Base-by-base conservation (phyloP, 768 basidiomycete genomes). In the Pleurotus sapidus region DNA sequence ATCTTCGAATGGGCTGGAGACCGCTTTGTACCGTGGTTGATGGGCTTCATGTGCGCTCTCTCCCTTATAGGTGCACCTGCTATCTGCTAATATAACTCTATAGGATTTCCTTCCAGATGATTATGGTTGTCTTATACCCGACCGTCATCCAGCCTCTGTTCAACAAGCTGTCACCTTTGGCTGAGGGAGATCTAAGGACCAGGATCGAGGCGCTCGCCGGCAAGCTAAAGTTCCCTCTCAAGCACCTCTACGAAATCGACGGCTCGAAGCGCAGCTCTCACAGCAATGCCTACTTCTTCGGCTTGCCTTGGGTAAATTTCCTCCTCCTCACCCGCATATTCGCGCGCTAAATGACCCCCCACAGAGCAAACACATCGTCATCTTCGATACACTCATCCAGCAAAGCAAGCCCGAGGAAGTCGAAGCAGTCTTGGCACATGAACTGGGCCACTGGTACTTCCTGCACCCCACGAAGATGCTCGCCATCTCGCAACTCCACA, bases 251-350 rank as follows among this genome's bases (percentile, higher is more conserved):
- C 69, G 94, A 97, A 69, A 98, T 98, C 63, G 95, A 98, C 67
- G 97, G 97, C 25, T 94, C 91, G 37, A 97, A 97, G 76, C 86
- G 96, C 48, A 93, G 89, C 72, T 89, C 92, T 2, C 96, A 99
- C 73, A 91, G 88, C 63, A 98, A 98, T 63, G 95, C 95, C n/a
- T 98, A 97, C 76, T 98, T 98, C 79, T 98, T 94, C 62, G 96
- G 96, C 58, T 82, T 98, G 11, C 96, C 95, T 1, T 95, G 94
- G 89, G 93, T 92, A 49, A 42, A 78, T 74, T 6, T 8, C 30
- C 30, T 39, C 27, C 23, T 23, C 12, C 14, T 11, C 15, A 7
- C 38, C 14, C 18, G 17, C 9, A 4, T 12, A 12, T 23, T 45
- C 40, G 24, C 39, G 5, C 17, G 39, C 18, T 38, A 3, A 30